A percentile compares a stretch with the other conserved stretches of the same genome.
These are phyloP conservation scores for Apiotrichum montevideense DNA, from an alignment of 1,284 basidiomycete genomes.

Conservation along the genomic window DNA sequence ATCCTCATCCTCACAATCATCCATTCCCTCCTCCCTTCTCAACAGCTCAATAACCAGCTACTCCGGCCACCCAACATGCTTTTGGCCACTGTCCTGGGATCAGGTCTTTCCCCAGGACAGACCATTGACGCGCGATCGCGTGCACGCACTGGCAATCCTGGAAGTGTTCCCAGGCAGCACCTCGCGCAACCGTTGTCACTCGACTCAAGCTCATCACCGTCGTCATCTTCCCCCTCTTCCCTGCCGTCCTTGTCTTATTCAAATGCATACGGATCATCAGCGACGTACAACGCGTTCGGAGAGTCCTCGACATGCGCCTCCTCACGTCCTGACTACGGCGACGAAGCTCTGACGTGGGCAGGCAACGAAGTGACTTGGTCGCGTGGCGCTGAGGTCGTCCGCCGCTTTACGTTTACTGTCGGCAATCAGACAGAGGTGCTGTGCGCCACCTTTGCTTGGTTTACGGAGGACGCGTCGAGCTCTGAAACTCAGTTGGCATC, in stretches of 20 bases:
- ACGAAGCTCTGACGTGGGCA: slow-evolving; percentile 65
- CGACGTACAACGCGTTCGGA: neutral
- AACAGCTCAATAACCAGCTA: neutral
- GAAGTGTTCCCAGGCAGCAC: neutral
- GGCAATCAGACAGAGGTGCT: slow-evolving; percentile 61
- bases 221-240: neutral
- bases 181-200: slow-evolving; percentile 6
- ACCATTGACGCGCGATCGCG: slow-evolving; percentile 14
- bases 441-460: slow-evolving; percentile 62
- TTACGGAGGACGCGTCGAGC: neutral
- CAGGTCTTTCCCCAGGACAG: slow-evolving; percentile 26
- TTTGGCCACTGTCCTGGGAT: slow-evolving; percentile 24
- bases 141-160: neutral
- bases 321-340: slow-evolving; percentile 16
- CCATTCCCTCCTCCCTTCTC: neutral
- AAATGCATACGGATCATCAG: too few species aligned
- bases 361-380: slow-evolving; percentile 61
- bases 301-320: too few species aligned
- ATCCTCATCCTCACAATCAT: neutral
- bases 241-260: neutral
- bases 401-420: slow-evolving; percentile 64
- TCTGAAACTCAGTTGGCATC: too few species aligned
- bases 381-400: slow-evolving; percentile 61
- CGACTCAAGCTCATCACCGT: neutral
- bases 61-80: slow-evolving; percentile 7